These are phyloP conservation scores for Pholiota microspora DNA, from an alignment of 768 basidiomycete species.

Conservation along the genomic window DNA sequence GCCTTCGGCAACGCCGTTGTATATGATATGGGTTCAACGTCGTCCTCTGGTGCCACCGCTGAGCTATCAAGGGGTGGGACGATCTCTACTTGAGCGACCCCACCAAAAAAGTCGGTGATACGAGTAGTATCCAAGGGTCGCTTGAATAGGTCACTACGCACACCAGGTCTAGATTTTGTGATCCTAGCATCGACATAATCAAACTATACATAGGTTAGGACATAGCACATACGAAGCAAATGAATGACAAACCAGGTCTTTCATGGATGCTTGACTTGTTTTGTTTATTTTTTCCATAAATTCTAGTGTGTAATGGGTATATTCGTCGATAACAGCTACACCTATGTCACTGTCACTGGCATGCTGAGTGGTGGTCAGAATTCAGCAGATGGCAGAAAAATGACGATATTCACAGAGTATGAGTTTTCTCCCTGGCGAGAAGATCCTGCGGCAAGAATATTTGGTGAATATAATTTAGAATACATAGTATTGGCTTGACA, in stretches of 20 bases:
- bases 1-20: slow-evolving; percentile 3
- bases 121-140: slow-evolving; percentile 59
- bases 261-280: slow-evolving; percentile 76
- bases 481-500: slow-evolving; percentile 98
- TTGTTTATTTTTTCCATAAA: slow-evolving; percentile 94
- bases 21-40: not conserved
- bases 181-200: slow-evolving; percentile 68
- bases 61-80: slow-evolving; percentile 15
- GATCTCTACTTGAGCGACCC: slow-evolving; percentile 82
- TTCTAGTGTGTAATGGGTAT: slow-evolving; percentile 88
- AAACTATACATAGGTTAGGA: slow-evolving; percentile 54
- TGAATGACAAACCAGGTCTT: slow-evolving; percentile 68
- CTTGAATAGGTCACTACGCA: slow-evolving; percentile 79
- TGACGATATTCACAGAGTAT: slow-evolving; percentile 68
- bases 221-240: not conserved
- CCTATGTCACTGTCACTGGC: slow-evolving; percentile 94
- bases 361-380: slow-evolving; percentile 47
- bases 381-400: not conserved
- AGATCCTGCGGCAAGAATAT: slow-evolving; percentile 89
- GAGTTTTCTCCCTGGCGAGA: slow-evolving; percentile 85
- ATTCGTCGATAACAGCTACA: slow-evolving; percentile 93
- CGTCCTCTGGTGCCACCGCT: not conserved
- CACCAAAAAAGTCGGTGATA: slow-evolving; percentile 88
- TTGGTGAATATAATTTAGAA: slow-evolving; percentile 88
- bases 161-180: slow-evolving; percentile 86